Evolutionary conservation across 1,284 basidiomycete genomes (phyloP), one percentile per base, ranked within the genome.

Genomic region (Moesziomyces parantarcticus): DNA sequence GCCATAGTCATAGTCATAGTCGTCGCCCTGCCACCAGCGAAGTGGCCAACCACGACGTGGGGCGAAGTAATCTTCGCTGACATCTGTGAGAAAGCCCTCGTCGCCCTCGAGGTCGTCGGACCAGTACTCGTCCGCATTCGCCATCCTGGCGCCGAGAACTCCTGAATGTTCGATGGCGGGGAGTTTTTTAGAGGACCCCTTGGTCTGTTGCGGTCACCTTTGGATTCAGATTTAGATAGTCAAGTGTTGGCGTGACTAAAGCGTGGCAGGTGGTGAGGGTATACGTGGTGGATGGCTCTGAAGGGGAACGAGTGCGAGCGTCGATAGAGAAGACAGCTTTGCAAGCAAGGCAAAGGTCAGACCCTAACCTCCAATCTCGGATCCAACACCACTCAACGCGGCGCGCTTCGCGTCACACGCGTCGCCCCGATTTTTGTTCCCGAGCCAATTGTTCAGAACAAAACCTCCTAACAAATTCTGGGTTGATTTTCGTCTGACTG

Each of bases 51-150:
- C 45, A 21, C 46, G 46, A 7, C 65, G 50, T 11, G 67, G 48
- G n/a, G 46, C 66, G 21, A 56, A 66, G 3, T 39, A 58, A 45
- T 67, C 53, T 36, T 69, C 60, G 60, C 60, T 54, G 36, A 52
- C 34, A 13, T 71, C 69, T 26, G 76, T 73, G 26, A 68, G 22
- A 23, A 68, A 62, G 9, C 58, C 65, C n/a, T 61, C 65, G 23
- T 68, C 65, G 20, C 58, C 58, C 32, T 78, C 75, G 58, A 80
- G 62, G 43, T 78, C 78, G 47, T 78, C 76, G 1, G 60, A 68
- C 26, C 70, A 71, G 48, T 77, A 66, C 42, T 65, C 70, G 41
- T 76, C 66, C 34, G 64, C 61, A 42, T 26, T 50, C 21, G 66
- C 54, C 64, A 73, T 73, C 18, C 41, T 65, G 55, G 16, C 25